Base-by-base conservation (phyloP, 1,284 basidiomycete genomes). In the Ceratobasidium sp. region DNA sequence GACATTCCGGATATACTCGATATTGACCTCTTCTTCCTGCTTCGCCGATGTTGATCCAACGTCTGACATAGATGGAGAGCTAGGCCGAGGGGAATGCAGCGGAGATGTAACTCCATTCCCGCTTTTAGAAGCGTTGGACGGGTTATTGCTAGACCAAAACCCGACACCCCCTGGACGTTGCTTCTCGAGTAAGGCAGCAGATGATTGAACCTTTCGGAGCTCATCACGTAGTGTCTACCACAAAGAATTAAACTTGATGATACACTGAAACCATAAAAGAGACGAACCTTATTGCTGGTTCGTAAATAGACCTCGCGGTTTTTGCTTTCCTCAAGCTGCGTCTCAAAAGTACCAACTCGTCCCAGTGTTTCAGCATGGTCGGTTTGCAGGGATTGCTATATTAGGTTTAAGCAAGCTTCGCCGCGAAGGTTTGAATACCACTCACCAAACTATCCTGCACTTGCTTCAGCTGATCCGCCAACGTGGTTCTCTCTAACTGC, bases 1-100 rank as follows among this genome's bases (percentile, higher is more conserved):
- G 44, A 98, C 93, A 82, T 98, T 98, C 75, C 96, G 87, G 47
- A 98, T 84, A 83, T 98, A 98, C 83, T 98, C 96, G n/a, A 97
- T 85, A 80, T 97, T 98, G 75, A 98, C 88, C 76, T 97, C 95
- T 79, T 97, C 95, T 31, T 95, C 93, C n/a, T 88, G 87, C 60
- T 84, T 44, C 27, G 56, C 64, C 36, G 62, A 54, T 27, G 65
- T 78, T 7, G 71, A 73, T 36, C 63, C 72, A 47, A 59, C 64
- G 57, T 76, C 75, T 3, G 77, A 76, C 17, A 53, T 44, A 36
- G 76, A 64, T 31, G 75, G 74, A n/a, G 76, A 76, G 5, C 63
- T 29, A 41, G 67, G 59, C n/a, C 69, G 45, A 24, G 69, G 69
- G 36, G 76, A 75, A 1, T 50, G 59, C 33, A 73, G 69, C 0